Evolutionary conservation across 176 grass and related monocot genomes (phyloP).

Genomic region (Cymbopogon citratus): DNA sequence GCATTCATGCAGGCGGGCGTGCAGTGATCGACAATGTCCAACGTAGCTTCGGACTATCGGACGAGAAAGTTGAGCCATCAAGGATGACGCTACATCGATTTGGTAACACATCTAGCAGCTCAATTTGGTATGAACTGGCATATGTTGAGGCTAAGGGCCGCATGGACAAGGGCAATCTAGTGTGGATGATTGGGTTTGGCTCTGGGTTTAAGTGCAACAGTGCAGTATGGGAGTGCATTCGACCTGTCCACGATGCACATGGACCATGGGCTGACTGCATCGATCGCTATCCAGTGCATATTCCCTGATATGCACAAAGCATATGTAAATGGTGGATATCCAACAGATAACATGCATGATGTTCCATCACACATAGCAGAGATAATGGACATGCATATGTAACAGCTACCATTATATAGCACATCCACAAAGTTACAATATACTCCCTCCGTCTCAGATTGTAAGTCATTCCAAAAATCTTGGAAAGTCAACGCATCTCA

Average conservation of each 20-base stretch:
- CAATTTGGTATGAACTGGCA: background rate
- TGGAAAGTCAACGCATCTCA: too few relatives aligned
- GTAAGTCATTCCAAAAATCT: too few relatives aligned
- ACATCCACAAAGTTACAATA: too few relatives aligned
- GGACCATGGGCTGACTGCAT: constrained; percentile 35
- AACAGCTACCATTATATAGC: too few relatives aligned
- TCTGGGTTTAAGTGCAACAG: constrained; percentile 15
- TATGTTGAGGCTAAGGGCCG: background rate
- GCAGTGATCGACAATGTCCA: constrained; percentile 14
- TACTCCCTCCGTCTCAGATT: too few relatives aligned
- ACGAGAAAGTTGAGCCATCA: constrained; percentile 44
- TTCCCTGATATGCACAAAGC: background rate
- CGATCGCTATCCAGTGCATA: constrained; percentile 16
- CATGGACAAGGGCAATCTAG: constrained; percentile 11
- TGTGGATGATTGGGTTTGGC: constrained; percentile 71
- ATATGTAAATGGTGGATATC: background rate
- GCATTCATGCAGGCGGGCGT: constrained; percentile 23
- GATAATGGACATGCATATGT: too few relatives aligned
- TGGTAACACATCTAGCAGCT: constrained; percentile 51
- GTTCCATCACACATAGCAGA: too few relatives aligned
- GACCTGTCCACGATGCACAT: background rate
- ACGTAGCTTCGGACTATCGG: constrained; percentile 24
- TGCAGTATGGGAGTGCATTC: constrained; percentile 45
- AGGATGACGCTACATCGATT: constrained; percentile 59
- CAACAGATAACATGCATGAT: background rate